Conservation (phyloP, 192 early-diverging fungal species). For the Funneliformis geosporum region DNA sequence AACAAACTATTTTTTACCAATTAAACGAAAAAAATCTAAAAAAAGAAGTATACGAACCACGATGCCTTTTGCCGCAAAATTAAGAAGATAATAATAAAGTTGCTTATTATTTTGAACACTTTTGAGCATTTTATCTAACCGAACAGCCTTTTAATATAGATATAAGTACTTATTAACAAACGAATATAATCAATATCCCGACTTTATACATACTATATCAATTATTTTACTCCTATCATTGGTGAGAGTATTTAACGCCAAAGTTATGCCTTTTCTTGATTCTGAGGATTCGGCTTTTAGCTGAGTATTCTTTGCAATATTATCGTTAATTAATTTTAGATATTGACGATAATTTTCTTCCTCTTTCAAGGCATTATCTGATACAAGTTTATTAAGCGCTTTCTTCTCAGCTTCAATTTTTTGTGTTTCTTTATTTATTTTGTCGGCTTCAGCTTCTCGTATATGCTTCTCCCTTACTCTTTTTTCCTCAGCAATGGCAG, state of each 20-base stretch:
- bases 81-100: conserved; percentile 13
- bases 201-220: not conserved
- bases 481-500: not conserved
- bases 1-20: no score
- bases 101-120: not conserved
- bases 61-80: not conserved
- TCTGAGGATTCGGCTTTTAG: not conserved
- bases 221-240: not conserved
- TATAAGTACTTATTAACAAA: no score
- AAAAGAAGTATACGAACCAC: not conserved
- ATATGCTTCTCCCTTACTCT: not conserved
- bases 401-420: not conserved
- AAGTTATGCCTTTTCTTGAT: not conserved
- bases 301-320: not conserved
- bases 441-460: not conserved
- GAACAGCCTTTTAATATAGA: not conserved
- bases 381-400: not conserved
- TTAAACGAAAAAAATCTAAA: not conserved
- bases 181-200: not conserved
- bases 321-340: not conserved
- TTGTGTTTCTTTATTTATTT: not conserved
- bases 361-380: not conserved
- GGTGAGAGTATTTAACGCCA: conserved; percentile 1
- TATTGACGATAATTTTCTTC: not conserved
- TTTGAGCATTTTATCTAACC: not conserved